Base-by-base conservation (phyloP, 148 eudicot genomes). In the Rhododendron griersonianum region DNA sequence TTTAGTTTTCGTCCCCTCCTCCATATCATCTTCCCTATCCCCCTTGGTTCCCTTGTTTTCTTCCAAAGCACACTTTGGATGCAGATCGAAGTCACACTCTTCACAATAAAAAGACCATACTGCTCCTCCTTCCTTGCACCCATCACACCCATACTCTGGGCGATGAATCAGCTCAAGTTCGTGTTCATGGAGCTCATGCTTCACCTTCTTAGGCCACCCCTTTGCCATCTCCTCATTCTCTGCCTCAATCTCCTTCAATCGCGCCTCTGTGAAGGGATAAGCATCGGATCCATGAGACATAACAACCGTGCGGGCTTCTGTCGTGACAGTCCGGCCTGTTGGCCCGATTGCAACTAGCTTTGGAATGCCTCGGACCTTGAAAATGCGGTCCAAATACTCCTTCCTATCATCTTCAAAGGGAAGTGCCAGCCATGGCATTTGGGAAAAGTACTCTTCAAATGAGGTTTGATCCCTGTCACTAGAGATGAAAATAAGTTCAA, bases 191-290 rank as follows among this genome's bases (percentile, higher is more conserved):
- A 88, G 88, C n/a, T 50, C 81, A 7, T 85, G 88, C 28, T 86
- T 87, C 85, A 90, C 69, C 86, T 86, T 92, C 91, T 92, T 71
- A 71, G 76, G 76, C 76, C 76, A 71, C 76, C 39, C 39, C 39
- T 71, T 71, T 7, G 90, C 91, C 37, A 79, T 86, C 53, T 87
- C 91, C 86, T 90, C 91, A 33, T 83, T 35, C 85, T 88, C 85
- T 33, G 84, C 84, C 30, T 87, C 87, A 50, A 93, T 79, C 23
- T 87, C 85, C 76, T 87, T 84, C 65, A 92, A 78, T 63, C 85
- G 91, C 5, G 89, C 93, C 50, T 90, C 94, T 13, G 93, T 92
- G 83, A 92, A 93, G 48, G 95, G 95, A 86, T 91, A 93, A 15
- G 90, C 93, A 88, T 90, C 85, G 2, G 92, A 89, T 25, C 94